Conservation (phyloP, 2,329 filamentous ascomycete genomes). For the Penicillium palitans region DNA sequence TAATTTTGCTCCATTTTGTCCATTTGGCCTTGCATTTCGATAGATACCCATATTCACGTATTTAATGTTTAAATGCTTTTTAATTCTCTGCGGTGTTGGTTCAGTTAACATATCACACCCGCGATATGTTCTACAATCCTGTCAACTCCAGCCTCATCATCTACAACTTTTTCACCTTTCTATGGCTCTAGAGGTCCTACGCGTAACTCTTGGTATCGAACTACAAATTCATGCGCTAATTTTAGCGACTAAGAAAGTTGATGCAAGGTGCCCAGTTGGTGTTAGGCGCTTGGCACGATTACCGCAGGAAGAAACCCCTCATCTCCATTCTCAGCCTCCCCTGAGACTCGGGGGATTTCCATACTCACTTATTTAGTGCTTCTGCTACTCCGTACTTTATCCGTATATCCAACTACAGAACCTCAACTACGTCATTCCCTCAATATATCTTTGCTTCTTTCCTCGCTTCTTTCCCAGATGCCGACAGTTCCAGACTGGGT, state of each 20-base stretch:
- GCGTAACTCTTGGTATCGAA: too few relatives aligned
- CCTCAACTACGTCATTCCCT: background rate
- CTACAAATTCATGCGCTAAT: too few relatives aligned
- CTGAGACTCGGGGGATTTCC: background rate
- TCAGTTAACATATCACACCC: background rate
- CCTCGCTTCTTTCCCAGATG: background rate
- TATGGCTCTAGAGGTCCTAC: background rate
- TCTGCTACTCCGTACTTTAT: background rate
- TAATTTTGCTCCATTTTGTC: background rate
- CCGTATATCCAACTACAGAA: background rate
- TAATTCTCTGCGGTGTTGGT: background rate
- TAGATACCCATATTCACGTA: slow-evolving; percentile 18
- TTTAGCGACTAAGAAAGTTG: background rate
- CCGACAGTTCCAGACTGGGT: background rate
- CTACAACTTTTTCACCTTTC: background rate
- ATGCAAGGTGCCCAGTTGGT: background rate
- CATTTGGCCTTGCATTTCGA: slow-evolving; percentile 11
- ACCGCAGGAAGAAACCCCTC: background rate
- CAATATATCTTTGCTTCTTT: background rate
- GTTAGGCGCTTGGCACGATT: background rate
- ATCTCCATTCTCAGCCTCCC: background rate
- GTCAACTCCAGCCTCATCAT: background rate
- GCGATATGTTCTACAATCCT: background rate
- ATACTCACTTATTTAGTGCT: background rate
- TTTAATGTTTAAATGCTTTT: slow-evolving; percentile 2